Percentiles rank a stretch among this genome's conserved stretches.
These are phyloP conservation scores for Letharia columbiana DNA, from an alignment of 495 filamentous ascomycete species.

Conservation along the genomic window DNA sequence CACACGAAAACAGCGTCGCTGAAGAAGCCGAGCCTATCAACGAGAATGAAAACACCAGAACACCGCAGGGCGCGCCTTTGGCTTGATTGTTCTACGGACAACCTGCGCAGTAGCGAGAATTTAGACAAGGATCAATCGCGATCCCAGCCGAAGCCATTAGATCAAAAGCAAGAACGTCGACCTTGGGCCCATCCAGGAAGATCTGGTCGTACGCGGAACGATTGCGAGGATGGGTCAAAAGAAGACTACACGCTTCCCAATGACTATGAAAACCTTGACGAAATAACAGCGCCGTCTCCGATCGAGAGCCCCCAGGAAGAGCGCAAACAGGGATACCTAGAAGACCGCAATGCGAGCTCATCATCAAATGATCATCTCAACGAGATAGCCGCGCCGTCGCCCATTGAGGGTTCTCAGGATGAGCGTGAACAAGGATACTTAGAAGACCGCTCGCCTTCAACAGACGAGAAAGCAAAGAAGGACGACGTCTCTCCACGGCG, in stretches of 20 bases:
- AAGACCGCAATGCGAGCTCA: not conserved
- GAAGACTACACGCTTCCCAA: slow-evolving; percentile 3
- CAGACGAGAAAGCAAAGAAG: slow-evolving; percentile 4
- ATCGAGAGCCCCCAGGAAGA: slow-evolving; percentile 39
- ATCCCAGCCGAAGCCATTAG: not conserved
- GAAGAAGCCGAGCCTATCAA: not conserved
- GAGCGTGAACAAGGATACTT: slow-evolving; percentile 9
- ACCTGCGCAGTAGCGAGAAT: slow-evolving; percentile 5
- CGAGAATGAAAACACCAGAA: not conserved
- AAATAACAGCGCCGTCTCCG: slow-evolving; percentile 37
- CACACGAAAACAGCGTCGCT: not conserved
- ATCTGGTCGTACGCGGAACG: not conserved
- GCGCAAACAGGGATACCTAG: slow-evolving; percentile 3
- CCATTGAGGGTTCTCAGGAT: slow-evolving; percentile 12
- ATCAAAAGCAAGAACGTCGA: not conserved
- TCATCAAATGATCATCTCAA: slow-evolving; percentile 22
- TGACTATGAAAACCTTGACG: slow-evolving; percentile 40
- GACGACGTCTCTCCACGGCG: not conserved
- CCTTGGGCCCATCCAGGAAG: not conserved
- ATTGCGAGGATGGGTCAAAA: not conserved
- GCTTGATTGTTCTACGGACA: slow-evolving; percentile 13
- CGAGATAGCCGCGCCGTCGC: slow-evolving; percentile 23
- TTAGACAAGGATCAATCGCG: not conserved
- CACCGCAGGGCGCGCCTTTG: slow-evolving; percentile 20
- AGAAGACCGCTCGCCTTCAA: slow-evolving; percentile 14